Evolutionary conservation across 306 rosid genomes (phyloP).

Genomic region (Cicer bijugum): DNA sequence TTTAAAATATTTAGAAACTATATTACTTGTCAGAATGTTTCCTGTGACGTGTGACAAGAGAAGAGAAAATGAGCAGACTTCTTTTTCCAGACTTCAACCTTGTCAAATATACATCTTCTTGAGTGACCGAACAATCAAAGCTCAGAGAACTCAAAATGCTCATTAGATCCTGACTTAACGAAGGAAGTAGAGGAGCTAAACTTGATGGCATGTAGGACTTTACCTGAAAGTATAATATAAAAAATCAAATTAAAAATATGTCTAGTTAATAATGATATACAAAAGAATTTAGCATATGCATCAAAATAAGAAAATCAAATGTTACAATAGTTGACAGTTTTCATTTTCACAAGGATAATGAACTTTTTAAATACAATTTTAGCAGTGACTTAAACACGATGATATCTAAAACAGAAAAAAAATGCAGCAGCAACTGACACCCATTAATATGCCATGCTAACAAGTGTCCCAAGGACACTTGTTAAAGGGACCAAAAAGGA

Average conservation of each 20-base stretch:
- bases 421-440: background rate
- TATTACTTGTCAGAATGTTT: conserved; percentile 84
- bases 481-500: too few species aligned
- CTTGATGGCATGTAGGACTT: conserved; percentile 84
- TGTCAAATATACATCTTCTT: conserved; percentile 58
- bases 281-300: conserved; percentile 4
- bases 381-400: background rate
- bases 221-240: conserved; percentile 55
- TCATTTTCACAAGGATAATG: background rate
- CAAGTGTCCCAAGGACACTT: too few species aligned
- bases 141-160: conserved; percentile 68
- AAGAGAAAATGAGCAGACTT: conserved; percentile 72
- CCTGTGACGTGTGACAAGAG: conserved; percentile 80
- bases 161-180: conserved; percentile 67
- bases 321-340: background rate
- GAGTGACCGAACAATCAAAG: conserved; percentile 47
- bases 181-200: conserved; percentile 67
- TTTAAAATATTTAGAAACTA: conserved; percentile 25
- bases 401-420: background rate
- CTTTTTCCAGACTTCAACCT: conserved; percentile 83
- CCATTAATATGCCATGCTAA: background rate
- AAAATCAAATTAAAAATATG: background rate
- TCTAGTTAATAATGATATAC: background rate
- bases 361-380: background rate
- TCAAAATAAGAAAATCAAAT: background rate